Percentiles rank a stretch among this genome's conserved stretches.
Evolutionary conservation across 768 basidiomycete genomes (phyloP).

Genomic region (Galerina marginata): DNA sequence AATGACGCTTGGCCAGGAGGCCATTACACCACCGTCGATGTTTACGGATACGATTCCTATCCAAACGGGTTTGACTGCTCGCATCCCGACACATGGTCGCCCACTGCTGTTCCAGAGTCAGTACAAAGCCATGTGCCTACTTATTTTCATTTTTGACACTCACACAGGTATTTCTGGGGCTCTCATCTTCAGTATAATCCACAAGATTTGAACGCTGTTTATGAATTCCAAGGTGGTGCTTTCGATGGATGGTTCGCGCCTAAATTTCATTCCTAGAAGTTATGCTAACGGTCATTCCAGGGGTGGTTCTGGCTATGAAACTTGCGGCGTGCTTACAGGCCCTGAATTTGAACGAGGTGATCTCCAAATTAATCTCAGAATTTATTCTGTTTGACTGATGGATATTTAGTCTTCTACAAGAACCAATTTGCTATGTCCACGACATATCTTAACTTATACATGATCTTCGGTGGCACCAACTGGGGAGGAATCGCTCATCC

Average conservation of each 20-base stretch:
- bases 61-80: constrained; percentile 62
- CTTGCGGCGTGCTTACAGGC: constrained; percentile 40
- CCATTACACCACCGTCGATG: constrained; percentile 49
- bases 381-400: not conserved
- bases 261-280: not conserved
- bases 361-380: not conserved
- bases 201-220: constrained; percentile 44
- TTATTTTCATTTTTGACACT: not conserved
- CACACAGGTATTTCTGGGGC: constrained; percentile 41
- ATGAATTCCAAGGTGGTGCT: constrained; percentile 56
- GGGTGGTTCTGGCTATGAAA: constrained; percentile 44
- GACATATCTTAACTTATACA: constrained; percentile 54
- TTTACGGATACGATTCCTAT: constrained; percentile 59
- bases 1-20: constrained; percentile 54
- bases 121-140: not conserved
- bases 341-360: constrained; percentile 52
- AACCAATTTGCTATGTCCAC: constrained; percentile 52
- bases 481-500: constrained; percentile 51
- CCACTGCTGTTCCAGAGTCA: constrained; percentile 48
- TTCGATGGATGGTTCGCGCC: constrained; percentile 51
- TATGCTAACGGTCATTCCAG: constrained; percentile 25
- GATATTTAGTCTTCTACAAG: constrained; percentile 50
- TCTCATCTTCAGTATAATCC: constrained; percentile 43
- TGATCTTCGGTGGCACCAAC: constrained; percentile 57
- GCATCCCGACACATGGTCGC: constrained; percentile 48